Evolutionary conservation across 441 rosid genomes (phyloP).

Genomic region (Codiaeum variegatum): DNA sequence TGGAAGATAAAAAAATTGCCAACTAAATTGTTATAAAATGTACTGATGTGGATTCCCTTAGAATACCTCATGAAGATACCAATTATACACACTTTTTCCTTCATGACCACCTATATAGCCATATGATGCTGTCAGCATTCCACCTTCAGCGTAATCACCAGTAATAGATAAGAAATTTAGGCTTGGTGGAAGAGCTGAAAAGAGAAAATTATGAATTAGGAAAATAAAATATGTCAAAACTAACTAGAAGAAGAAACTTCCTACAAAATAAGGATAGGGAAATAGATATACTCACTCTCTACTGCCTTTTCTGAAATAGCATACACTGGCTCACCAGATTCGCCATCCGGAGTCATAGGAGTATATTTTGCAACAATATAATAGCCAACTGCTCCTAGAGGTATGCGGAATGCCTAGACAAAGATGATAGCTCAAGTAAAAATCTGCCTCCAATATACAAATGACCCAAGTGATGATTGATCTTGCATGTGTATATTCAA

Average conservation of each 20-base stretch:
- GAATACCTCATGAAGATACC: conserved; percentile 94
- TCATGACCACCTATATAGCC: conserved; percentile 98
- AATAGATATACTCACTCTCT: conserved; percentile 59
- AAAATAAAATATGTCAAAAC: conserved; percentile 1
- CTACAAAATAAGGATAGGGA: conserved; percentile 9
- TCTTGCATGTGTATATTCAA: not conserved
- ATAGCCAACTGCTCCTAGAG: conserved; percentile 90
- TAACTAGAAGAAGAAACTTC: not conserved
- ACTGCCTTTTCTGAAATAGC: conserved; percentile 69
- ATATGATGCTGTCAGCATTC: conserved; percentile 86
- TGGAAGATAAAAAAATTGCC: no score
- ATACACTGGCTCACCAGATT: conserved; percentile 83
- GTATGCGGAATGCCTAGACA: conserved; percentile 87
- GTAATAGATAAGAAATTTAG: conserved; percentile 90
- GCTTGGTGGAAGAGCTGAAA: conserved; percentile 95
- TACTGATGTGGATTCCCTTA: conserved; percentile 4
- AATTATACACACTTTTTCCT: conserved; percentile 81
- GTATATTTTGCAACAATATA: conserved; percentile 80
- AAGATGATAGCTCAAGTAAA: conserved; percentile 30
- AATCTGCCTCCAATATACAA: conserved; percentile 16
- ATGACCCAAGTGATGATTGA: not conserved
- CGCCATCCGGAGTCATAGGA: conserved; percentile 88
- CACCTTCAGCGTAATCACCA: conserved; percentile 84
- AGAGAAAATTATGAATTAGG: conserved; percentile 20
- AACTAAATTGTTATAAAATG: not conserved